A percentile compares a stretch with the other conserved stretches of the same genome.
These are phyloP conservation scores for Hyaloscypha finlandica DNA, from an alignment of 495 filamentous ascomycete genomes.

Conservation along the genomic window DNA sequence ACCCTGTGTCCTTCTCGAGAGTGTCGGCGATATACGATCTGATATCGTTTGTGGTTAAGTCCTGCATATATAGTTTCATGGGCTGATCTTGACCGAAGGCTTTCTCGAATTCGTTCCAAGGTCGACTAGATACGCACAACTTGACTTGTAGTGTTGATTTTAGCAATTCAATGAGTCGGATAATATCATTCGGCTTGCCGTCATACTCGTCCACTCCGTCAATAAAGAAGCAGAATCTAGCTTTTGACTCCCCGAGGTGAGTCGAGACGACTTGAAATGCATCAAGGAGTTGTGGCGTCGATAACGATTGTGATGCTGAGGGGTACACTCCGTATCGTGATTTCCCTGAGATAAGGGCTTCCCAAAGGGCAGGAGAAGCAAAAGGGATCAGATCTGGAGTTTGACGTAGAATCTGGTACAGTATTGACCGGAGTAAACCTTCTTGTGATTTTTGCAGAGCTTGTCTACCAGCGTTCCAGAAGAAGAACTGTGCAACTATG, in stretches of 20 bases:
- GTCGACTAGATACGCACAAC: constrained; percentile 41
- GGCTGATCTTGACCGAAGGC: constrained; percentile 34
- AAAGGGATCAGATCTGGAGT: constrained; percentile 9
- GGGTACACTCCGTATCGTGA: background rate
- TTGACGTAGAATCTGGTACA: constrained; percentile 41
- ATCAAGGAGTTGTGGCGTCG: no score
- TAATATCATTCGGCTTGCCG: constrained; percentile 26
- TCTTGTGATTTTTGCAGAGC: constrained; percentile 43
- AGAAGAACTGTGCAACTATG: constrained; percentile 38
- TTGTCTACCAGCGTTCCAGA: constrained; percentile 42
- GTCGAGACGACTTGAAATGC: constrained; percentile 1
- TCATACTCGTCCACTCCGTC: constrained; percentile 44
- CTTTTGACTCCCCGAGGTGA: background rate
- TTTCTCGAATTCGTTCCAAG: constrained; percentile 45
- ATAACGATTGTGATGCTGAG: background rate
- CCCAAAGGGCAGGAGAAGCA: constrained; percentile 6
- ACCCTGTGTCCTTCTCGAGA: constrained; percentile 28
- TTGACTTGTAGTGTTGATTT: constrained; percentile 29
- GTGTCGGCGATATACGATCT: constrained; percentile 17
- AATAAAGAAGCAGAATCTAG: constrained; percentile 34
- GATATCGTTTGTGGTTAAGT: constrained; percentile 34
- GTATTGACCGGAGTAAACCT: constrained; percentile 41
- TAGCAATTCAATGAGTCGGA: constrained; percentile 32
- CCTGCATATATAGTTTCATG: constrained; percentile 28
- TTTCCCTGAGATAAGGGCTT: no score